These are phyloP conservation scores for Vitis hybrid DNA, from an alignment of 177 flowering plant genomes.

Conservation along the genomic window DNA sequence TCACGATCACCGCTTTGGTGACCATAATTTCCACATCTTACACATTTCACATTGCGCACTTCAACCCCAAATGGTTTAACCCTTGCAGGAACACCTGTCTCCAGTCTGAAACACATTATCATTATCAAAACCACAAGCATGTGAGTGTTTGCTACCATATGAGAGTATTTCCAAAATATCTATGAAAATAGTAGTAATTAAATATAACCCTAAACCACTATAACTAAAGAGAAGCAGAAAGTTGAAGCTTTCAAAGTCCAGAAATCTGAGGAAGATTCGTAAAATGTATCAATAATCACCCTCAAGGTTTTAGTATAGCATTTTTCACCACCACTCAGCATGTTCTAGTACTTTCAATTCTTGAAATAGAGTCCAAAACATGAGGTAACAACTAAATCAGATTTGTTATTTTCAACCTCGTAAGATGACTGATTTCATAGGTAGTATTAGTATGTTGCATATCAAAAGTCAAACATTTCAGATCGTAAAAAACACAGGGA, in stretches of 20 bases:
- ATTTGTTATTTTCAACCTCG: no score
- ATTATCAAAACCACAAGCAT: slow-evolving; percentile 1
- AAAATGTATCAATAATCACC: neutral
- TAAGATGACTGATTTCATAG: no score
- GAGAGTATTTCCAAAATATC: neutral
- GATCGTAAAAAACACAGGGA: no score
- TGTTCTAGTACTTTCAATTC: no score
- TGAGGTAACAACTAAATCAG: no score
- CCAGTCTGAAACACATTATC: slow-evolving; percentile 52
- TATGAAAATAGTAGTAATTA: no score
- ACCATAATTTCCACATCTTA: slow-evolving; percentile 88
- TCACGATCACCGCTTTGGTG: slow-evolving; percentile 99
- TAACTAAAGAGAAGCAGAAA: no score
- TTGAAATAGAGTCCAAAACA: no score
- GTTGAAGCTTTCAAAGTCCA: no score
- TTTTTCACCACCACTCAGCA: neutral
- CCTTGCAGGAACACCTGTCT: slow-evolving; percentile 84
- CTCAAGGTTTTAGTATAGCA: neutral
- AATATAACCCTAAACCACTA: neutral
- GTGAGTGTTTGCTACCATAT: neutral
- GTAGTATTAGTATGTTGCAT: no score
- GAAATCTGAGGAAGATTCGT: neutral
- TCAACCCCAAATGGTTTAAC: slow-evolving; percentile 92
- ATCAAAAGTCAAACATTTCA: no score
- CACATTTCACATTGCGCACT: slow-evolving; percentile 90